A percentile compares a stretch with the other conserved stretches of the same genome.
These are phyloP conservation scores for Rhodotorula sp. DNA, from an alignment of 1,284 basidiomycete genomes.

Conservation along the genomic window DNA sequence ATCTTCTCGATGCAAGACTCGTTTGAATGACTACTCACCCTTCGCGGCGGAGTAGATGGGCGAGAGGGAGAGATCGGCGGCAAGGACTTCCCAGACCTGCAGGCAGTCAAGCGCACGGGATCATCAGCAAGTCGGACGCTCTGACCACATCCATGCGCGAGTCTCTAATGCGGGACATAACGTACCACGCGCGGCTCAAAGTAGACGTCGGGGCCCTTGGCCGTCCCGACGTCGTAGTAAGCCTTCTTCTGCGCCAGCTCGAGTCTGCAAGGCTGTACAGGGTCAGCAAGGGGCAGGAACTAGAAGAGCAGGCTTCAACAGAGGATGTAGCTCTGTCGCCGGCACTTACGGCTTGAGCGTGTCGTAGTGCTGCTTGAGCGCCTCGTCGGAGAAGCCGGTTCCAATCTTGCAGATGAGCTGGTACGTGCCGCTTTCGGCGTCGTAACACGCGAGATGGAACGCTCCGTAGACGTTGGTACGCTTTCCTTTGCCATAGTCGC, in stretches of 20 bases:
- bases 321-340: not conserved
- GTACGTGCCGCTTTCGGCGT: conserved; percentile 82
- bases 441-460: conserved; percentile 91
- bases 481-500: conserved; percentile 96
- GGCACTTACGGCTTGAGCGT: conserved; percentile 58
- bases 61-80: conserved; percentile 93
- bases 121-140: conserved; percentile 44
- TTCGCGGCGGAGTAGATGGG: conserved; percentile 97
- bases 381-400: conserved; percentile 94
- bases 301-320: too few relatives aligned
- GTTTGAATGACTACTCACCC: conserved; percentile 59
- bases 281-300: too few relatives aligned
- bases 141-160: not conserved
- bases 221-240: conserved; percentile 70
- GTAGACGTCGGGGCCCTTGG: conserved; percentile 84
- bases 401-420: conserved; percentile 99
- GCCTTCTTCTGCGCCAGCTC: conserved; percentile 62
- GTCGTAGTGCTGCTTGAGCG: conserved; percentile 77
- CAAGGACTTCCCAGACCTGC: conserved; percentile 88
- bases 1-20: not conserved
- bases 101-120: conserved; percentile 6
- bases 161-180: not conserved
- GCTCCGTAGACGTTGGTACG: conserved; percentile 95
- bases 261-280: conserved; percentile 42
- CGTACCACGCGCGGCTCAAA: conserved; percentile 60